Evolutionary conservation across 2,329 filamentous ascomycete genomes (phyloP).

Genomic region (Trichoderma sp.): DNA sequence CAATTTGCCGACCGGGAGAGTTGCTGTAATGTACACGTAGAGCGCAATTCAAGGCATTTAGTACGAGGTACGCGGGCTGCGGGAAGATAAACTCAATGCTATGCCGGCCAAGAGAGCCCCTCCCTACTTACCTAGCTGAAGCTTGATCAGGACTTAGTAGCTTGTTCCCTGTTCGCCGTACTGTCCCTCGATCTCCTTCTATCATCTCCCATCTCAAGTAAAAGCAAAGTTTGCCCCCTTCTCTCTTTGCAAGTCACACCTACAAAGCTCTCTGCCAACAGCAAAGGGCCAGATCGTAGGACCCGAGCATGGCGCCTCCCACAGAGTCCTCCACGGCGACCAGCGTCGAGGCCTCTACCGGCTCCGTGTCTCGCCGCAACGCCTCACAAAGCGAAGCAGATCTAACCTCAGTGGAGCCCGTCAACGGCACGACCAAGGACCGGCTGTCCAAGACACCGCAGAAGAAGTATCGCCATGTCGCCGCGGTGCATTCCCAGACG

Average conservation of each 20-base stretch:
- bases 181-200: not conserved
- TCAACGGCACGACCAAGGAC: conserved; percentile 29
- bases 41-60: not conserved
- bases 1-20: not conserved
- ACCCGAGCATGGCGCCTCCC: conserved; percentile 16
- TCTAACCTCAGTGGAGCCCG: conserved; percentile 31
- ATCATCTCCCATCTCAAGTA: not conserved
- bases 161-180: not conserved
- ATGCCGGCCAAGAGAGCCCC: conserved; percentile 11
- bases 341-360: conserved; percentile 36
- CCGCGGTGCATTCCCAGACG: conserved; percentile 74
- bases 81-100: conserved; percentile 6
- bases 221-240: not conserved
- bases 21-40: not conserved
- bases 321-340: conserved; percentile 48
- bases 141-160: not conserved
- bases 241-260: not conserved
- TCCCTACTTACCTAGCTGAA: not conserved
- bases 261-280: not conserved
- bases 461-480: conserved; percentile 87
- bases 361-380: conserved; percentile 31
- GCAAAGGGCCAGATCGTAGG: not conserved
- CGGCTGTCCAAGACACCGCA: conserved; percentile 27
- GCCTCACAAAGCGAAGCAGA: conserved; percentile 25
- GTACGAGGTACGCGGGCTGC: not conserved